Percentiles rank a stretch among this genome's conserved stretches.
These are phyloP conservation scores for Aspergillus sp. DNA, from an alignment of 2,329 filamentous ascomycete species.

Conservation along the genomic window DNA sequence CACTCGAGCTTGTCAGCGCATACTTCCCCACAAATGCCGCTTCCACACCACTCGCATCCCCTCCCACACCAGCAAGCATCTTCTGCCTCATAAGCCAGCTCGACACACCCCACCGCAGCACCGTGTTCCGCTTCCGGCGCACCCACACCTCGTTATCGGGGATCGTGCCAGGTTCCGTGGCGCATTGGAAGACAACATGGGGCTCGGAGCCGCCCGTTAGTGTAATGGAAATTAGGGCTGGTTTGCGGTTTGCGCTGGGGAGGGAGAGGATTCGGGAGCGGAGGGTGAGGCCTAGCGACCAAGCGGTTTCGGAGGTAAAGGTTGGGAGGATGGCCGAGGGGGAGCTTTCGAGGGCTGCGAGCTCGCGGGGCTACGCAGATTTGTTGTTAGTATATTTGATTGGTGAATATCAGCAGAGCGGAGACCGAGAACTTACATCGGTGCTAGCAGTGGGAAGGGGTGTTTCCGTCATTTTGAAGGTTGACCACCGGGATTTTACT, in stretches of 20 bases:
- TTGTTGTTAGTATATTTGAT: slow-evolving; percentile 4
- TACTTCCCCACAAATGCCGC: slow-evolving; percentile 67
- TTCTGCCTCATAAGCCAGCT: slow-evolving; percentile 75
- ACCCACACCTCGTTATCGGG: slow-evolving; percentile 77
- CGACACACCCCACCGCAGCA: slow-evolving; percentile 70
- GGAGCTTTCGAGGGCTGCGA: slow-evolving; percentile 38
- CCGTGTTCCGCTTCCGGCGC: slow-evolving; percentile 70
- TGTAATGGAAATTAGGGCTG: slow-evolving; percentile 48
- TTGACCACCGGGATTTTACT: neutral
- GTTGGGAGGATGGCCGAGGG: slow-evolving; percentile 35
- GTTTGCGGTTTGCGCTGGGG: slow-evolving; percentile 36
- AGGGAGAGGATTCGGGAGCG: slow-evolving; percentile 44
- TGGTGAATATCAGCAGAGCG: neutral
- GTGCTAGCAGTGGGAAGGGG: slow-evolving; percentile 35
- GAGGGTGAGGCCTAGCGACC: slow-evolving; percentile 43
- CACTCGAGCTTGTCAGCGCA: slow-evolving; percentile 60
- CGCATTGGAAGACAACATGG: slow-evolving; percentile 72
- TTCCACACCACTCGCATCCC: slow-evolving; percentile 59
- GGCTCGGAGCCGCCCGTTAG: slow-evolving; percentile 35
- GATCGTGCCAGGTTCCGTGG: slow-evolving; percentile 67
- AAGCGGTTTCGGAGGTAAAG: slow-evolving; percentile 47
- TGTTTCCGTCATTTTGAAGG: neutral
- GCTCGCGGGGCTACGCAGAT: slow-evolving; percentile 28
- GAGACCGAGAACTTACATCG: slow-evolving; percentile 27
- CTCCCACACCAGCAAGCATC: slow-evolving; percentile 43